A percentile compares a stretch with the other conserved stretches of the same genome.
phyloP scores from a whole-genome alignment of 2,329 filamentous ascomycete genomes.

The Clonostachys sp. region DNA sequence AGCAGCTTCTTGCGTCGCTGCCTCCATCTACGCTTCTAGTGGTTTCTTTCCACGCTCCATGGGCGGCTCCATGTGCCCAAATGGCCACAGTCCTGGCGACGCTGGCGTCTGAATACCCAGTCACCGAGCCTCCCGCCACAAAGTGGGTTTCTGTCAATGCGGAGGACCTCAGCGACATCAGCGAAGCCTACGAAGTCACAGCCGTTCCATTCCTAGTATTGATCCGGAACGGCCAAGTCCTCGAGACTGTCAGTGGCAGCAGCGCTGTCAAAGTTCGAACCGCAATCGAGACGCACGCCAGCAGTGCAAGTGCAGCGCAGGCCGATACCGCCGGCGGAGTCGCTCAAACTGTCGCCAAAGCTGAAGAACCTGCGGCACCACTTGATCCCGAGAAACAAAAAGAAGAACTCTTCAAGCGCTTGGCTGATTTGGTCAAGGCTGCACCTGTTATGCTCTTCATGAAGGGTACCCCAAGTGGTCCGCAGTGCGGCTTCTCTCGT shows the following conservation, averaged over 20 bases:
- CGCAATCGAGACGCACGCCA: constrained; percentile 79
- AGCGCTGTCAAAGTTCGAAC: constrained; percentile 81
- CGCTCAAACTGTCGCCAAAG: constrained; percentile 25
- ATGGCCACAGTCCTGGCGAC: constrained; percentile 85
- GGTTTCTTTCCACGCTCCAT: constrained; percentile 93
- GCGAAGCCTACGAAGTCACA: constrained; percentile 88
- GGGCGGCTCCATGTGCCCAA: constrained; percentile 93
- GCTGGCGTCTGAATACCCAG: constrained; percentile 81
- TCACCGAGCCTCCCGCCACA: constrained; percentile 59
- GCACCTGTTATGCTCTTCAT: constrained; percentile 98
- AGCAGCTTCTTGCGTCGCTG: constrained; percentile 60
- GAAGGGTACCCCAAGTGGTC: constrained; percentile 87
- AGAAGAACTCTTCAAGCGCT: constrained; percentile 78
- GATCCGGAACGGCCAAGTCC: constrained; percentile 65
- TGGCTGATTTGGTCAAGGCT: constrained; percentile 85
- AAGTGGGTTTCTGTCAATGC: constrained; percentile 90
- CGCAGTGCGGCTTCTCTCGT: constrained; percentile 89
- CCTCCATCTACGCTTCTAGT: constrained; percentile 70
- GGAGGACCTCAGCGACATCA: constrained; percentile 88
- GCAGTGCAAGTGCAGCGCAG: constrained; percentile 28
- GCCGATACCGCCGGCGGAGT: constrained; percentile 21
- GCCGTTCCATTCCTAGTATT: constrained; percentile 91
- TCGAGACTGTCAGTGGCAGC: constrained; percentile 86
- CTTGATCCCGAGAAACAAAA: constrained; percentile 58
- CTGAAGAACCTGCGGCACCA: constrained; percentile 27